These are phyloP conservation scores for Hypholoma sublateritium DNA, from an alignment of 768 basidiomycete genomes.

Conservation along the genomic window DNA sequence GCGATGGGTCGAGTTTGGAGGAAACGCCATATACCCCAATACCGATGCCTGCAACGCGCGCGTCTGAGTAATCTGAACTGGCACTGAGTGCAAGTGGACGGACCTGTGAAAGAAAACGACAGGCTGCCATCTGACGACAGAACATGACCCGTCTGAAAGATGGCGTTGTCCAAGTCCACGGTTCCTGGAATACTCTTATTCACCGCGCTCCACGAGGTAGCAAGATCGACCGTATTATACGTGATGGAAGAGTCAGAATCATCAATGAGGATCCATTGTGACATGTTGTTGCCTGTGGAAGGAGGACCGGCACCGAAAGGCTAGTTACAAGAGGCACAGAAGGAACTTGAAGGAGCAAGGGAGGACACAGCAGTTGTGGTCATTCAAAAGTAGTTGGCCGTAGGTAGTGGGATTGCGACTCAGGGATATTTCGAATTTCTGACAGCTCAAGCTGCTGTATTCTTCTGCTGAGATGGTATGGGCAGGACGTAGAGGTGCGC, in stretches of 20 bases:
- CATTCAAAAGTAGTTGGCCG: neutral
- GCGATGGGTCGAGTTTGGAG: neutral
- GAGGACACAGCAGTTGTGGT: neutral
- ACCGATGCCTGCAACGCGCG: neutral
- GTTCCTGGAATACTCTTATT: neutral
- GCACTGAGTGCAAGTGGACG: neutral
- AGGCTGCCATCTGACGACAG: conserved; percentile 1
- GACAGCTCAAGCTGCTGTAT: too few relatives aligned
- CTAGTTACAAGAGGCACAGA: neutral
- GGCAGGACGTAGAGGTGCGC: too few relatives aligned
- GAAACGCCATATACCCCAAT: conserved; percentile 4
- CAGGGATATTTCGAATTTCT: too few relatives aligned
- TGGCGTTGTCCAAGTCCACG: conserved; percentile 3
- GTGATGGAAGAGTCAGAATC: neutral
- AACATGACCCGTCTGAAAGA: conserved; percentile 1
- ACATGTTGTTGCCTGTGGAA: neutral
- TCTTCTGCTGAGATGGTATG: too few relatives aligned
- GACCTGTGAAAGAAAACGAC: conserved; percentile 1
- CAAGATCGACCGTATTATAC: neutral
- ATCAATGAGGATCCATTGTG: neutral
- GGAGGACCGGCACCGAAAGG: neutral
- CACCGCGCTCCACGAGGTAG: neutral
- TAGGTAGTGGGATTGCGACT: too few relatives aligned
- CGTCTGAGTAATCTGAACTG: neutral
- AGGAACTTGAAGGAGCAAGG: neutral